Evolutionary conservation across 441 rosid species (phyloP), one percentile per base, ranked within the genome.

Genomic region (California macrophylla): DNA sequence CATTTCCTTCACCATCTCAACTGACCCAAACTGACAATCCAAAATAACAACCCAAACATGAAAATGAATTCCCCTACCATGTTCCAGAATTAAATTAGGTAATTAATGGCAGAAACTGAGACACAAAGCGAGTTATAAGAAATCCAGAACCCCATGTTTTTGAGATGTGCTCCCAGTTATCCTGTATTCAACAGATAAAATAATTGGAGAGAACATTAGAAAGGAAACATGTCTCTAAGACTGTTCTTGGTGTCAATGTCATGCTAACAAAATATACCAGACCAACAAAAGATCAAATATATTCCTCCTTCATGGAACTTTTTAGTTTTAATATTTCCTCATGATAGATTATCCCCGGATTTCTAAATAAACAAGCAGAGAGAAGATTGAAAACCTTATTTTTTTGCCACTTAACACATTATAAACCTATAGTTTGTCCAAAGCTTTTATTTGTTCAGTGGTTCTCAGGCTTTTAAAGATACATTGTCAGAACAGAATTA

Each of bases 101-200:
- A 50, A 18, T 23, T 50, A 50, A 50, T 23, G 63, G 25, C 29
- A 58, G 29, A 58, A 24, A 50, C 8, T 24, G 16, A 58, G 63
- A 58, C 29, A 92, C 74, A 77, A 94, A 87, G 66, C 89, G 92
- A 8, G 96, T 79, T 23, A 90, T 42, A 16, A 94, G 84, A 71
- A 84, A 84, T 71, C 98, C 97, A 0, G 89, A 81, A 42, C 97
- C 96, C 82, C 84, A 94, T 26, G 91, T 86, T 40, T 80, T 67
- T 62, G 71, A 80, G 25, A 94, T 85, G 77, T 86, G 68, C 56
- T 89, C 96, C 97, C 97, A 94, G 15, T 90, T 89, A 26, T 83
- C 93, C 85, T 89, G 87, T 16, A 74, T 58, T 68, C 26, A 72
- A 66, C 70, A 15, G 6, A 68, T 36, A n/a, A 45, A 65, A 29